Percentiles rank a stretch among this genome's conserved stretches.
phyloP scores from a whole-genome alignment of 768 basidiomycete genomes.

The Suillus cothurnatus region DNA sequence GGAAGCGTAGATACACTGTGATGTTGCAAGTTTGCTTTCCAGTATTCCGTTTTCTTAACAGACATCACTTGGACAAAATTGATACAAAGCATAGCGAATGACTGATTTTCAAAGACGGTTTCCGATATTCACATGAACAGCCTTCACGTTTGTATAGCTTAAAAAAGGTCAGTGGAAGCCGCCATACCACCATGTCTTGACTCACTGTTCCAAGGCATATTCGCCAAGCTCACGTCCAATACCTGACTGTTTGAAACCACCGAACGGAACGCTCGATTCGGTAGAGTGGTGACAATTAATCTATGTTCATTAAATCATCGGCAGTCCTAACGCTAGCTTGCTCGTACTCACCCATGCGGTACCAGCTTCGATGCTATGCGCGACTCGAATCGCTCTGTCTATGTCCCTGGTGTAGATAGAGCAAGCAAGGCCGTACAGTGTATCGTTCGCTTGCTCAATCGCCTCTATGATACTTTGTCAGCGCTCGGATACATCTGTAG shows the following conservation, averaged over 20 bases:
- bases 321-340: neutral
- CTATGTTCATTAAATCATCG: conserved; percentile 21
- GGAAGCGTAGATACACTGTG: neutral
- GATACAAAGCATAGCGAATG: neutral
- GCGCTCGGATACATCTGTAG: neutral
- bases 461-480: conserved; percentile 22
- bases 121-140: conserved; percentile 65
- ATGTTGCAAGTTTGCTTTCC: neutral
- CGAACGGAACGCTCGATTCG: conserved; percentile 59
- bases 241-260: conserved; percentile 75
- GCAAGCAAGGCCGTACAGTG: conserved; percentile 53
- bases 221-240: conserved; percentile 74
- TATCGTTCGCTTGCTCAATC: conserved; percentile 49
- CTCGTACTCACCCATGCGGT: conserved; percentile 34
- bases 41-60: neutral
- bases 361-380: conserved; percentile 45
- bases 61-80: neutral
- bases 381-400: conserved; percentile 43
- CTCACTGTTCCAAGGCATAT: conserved; percentile 45
- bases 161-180: neutral
- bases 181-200: neutral
- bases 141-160: conserved; percentile 70
- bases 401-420: conserved; percentile 53
- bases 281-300: conserved; percentile 46
- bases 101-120: neutral